Conservation (phyloP, 805 yeast species). For the Debaryomyces hansenii region DNA sequence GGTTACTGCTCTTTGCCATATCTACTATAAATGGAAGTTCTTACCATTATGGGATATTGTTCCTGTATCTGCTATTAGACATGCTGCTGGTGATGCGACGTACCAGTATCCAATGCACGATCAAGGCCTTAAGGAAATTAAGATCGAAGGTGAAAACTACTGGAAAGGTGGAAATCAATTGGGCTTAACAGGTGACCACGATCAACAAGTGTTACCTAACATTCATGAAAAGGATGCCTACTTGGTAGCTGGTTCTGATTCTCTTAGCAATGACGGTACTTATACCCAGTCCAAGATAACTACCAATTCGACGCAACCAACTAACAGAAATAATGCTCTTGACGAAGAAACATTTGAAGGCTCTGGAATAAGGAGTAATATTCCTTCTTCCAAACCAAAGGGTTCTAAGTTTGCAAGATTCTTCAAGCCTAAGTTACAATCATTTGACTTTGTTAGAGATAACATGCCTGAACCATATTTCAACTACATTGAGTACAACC, state of each 20-base stretch:
- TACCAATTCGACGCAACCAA: neutral
- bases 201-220: conserved; percentile 21
- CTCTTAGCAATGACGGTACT: conserved; percentile 7
- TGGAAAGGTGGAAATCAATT: conserved; percentile 47
- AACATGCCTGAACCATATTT: conserved; percentile 43
- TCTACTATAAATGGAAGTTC: conserved; percentile 58
- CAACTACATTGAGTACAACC: conserved; percentile 42
- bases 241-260: conserved; percentile 23
- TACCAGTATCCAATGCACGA: conserved; percentile 61
- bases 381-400: conserved; percentile 19
- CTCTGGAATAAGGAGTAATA: neutral
- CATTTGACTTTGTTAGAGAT: conserved; percentile 45
- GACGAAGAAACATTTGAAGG: conserved; percentile 4
- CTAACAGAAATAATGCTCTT: conserved; percentile 1
- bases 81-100: conserved; percentile 43
- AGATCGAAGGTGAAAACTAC: conserved; percentile 49
- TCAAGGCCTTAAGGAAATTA: conserved; percentile 62
- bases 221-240: conserved; percentile 19
- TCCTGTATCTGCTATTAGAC: conserved; percentile 62
- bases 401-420: conserved; percentile 35
- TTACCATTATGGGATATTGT: conserved; percentile 66
- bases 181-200: conserved; percentile 23
- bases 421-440: conserved; percentile 49
- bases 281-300: conserved; percentile 3
- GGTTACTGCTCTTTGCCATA: conserved; percentile 59